Percentiles rank a stretch among this genome's conserved stretches.
phyloP scores from a whole-genome alignment of 176 grass and related monocot species.

The Olyra latifolia region DNA sequence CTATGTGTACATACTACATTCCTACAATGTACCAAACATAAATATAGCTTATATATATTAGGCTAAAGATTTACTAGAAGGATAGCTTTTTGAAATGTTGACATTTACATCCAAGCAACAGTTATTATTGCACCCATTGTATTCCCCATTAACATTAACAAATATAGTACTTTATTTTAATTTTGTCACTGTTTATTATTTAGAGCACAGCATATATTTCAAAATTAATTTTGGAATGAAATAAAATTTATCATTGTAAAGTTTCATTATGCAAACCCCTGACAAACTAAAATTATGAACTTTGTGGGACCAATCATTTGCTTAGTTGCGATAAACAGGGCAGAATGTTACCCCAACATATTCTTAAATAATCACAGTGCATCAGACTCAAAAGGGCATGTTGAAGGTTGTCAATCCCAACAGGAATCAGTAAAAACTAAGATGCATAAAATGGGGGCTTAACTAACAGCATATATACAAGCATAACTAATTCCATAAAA shows the following conservation, averaged over 20 bases:
- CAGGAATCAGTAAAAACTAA: neutral
- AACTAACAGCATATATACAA: neutral
- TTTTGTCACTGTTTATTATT: neutral
- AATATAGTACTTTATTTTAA: neutral
- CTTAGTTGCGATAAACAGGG: neutral
- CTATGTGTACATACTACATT: constrained; percentile 2
- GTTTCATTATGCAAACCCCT: neutral
- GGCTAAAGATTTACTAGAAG: neutral
- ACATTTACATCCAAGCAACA: neutral
- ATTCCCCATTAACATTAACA: neutral
- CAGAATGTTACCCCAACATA: neutral
- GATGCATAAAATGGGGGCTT: neutral
- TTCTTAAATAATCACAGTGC: neutral
- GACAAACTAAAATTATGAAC: neutral
- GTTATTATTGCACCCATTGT: neutral
- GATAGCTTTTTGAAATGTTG: neutral
- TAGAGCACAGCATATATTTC: neutral
- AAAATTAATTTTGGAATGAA: neutral
- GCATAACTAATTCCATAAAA: neutral
- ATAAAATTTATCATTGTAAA: neutral
- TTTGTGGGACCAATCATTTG: neutral
- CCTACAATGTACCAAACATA: neutral
- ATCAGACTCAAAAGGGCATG: constrained; percentile 1
- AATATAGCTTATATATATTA: neutral
- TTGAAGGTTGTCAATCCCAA: neutral